A percentile compares a stretch with the other conserved stretches of the same genome.
phyloP scores from a whole-genome alignment of 2,329 filamentous ascomycete species.

The Verticillium klebahnii region DNA sequence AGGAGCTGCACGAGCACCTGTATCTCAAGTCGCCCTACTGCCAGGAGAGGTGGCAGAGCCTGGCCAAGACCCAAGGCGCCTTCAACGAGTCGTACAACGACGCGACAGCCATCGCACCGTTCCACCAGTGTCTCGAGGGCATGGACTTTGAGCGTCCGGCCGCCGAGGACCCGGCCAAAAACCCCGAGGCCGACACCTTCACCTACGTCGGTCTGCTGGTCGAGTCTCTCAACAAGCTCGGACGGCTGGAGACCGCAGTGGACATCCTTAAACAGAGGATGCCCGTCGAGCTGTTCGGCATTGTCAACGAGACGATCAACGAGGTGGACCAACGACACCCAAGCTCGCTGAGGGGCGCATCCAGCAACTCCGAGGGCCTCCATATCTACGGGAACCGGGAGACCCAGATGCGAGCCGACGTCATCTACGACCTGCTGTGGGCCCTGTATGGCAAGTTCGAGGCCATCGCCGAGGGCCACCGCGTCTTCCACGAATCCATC shows the following conservation, averaged over 20 bases:
- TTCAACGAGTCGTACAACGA: slow-evolving; percentile 45
- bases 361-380: slow-evolving; percentile 48
- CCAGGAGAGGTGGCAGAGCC: slow-evolving; percentile 87
- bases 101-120: slow-evolving; percentile 42
- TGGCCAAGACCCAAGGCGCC: slow-evolving; percentile 62
- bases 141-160: slow-evolving; percentile 59
- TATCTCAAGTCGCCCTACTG: slow-evolving; percentile 98
- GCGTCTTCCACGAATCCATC: slow-evolving; percentile 89
- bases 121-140: slow-evolving; percentile 54
- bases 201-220: slow-evolving; percentile 85
- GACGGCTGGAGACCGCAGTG: slow-evolving; percentile 77
- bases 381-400: slow-evolving; percentile 64
- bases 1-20: slow-evolving; percentile 93
- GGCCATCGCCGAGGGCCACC: slow-evolving; percentile 91
- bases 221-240: slow-evolving; percentile 86
- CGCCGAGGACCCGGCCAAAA: slow-evolving; percentile 84
- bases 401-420: slow-evolving; percentile 73
- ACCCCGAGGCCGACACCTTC: slow-evolving; percentile 93
- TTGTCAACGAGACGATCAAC: slow-evolving; percentile 91
- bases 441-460: slow-evolving; percentile 96
- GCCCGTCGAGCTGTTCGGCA: slow-evolving; percentile 86
- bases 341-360: slow-evolving; percentile 62
- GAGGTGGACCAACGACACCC: slow-evolving; percentile 92
- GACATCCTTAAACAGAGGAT: slow-evolving; percentile 89
- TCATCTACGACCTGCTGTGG: slow-evolving; percentile 88